A percentile compares a stretch with the other conserved stretches of the same genome.
These are phyloP conservation scores for Candida gigantensis DNA, from an alignment of 1,139 yeast species.

Conservation along the genomic window DNA sequence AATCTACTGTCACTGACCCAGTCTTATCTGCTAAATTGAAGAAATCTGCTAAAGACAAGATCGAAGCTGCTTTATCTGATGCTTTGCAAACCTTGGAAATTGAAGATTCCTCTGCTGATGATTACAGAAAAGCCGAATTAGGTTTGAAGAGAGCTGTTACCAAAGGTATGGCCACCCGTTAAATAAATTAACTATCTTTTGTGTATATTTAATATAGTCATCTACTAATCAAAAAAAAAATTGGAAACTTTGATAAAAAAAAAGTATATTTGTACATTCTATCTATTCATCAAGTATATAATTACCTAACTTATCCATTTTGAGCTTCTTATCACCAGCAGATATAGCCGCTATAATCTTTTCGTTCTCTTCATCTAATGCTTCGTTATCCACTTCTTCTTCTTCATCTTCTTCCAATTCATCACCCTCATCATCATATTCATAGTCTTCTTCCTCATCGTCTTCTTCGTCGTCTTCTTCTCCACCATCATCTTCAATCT, in stretches of 20 bases:
- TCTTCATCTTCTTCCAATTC: conserved; percentile 29
- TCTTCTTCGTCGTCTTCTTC: conserved; percentile 33
- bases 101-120: conserved; percentile 96
- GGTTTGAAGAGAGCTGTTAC: conserved; percentile 99
- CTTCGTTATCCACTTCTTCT: conserved; percentile 28
- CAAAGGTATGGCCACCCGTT: conserved; percentile 99
- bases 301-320: conserved; percentile 81
- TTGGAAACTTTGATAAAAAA: conserved; percentile 8
- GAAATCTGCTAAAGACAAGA: conserved; percentile 97
- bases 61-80: conserved; percentile 97
- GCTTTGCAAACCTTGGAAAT: conserved; percentile 98
- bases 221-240: conserved; percentile 13
- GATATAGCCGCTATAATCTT: conserved; percentile 69
- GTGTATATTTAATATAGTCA: conserved; percentile 13
- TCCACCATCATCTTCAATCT: conserved; percentile 29
- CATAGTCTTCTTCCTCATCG: conserved; percentile 33
- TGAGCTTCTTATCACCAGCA: conserved; percentile 57
- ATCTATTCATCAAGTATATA: conserved; percentile 59
- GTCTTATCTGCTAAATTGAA: conserved; percentile 96
- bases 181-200: conserved; percentile 29
- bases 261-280: conserved; percentile 16
- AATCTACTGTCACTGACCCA: conserved; percentile 97
- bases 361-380: conserved; percentile 62
- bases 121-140: conserved; percentile 98
- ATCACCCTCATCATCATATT: conserved; percentile 27